These are phyloP conservation scores for Saksenaea oblongispora DNA, from an alignment of 371 early-diverging fungal species.

Conservation along the genomic window DNA sequence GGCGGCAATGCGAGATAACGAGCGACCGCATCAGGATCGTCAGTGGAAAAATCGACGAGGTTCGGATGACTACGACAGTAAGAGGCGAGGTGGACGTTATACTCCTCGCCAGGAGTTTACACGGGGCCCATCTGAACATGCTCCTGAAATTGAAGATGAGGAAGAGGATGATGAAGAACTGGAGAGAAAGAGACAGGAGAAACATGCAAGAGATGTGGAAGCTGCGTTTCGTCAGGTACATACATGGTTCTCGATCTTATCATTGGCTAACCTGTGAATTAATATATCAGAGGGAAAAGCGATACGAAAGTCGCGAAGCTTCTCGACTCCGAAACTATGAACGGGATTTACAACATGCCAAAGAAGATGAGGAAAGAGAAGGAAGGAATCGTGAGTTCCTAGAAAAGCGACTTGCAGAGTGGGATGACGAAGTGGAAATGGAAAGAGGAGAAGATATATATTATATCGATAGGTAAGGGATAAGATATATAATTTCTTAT, in stretches of 20 bases:
- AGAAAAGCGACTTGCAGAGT: conserved; percentile 60
- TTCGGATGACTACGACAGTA: conserved; percentile 25
- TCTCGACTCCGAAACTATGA: conserved; percentile 57
- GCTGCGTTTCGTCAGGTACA: conserved; percentile 65
- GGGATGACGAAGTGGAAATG: conserved; percentile 75
- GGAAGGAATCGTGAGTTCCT: conserved; percentile 51
- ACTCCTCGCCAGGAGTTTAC: conserved; percentile 30
- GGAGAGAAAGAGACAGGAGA: conserved; percentile 62
- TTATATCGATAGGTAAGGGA: conserved; percentile 68
- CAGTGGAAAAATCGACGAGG: conserved; percentile 17
- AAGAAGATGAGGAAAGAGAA: conserved; percentile 49
- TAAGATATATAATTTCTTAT: neutral
- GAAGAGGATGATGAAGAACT: conserved; percentile 69
- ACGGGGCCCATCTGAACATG: conserved; percentile 21
- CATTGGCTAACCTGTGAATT: neutral
- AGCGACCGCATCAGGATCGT: conserved; percentile 44
- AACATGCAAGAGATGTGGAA: conserved; percentile 66
- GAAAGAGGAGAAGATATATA: conserved; percentile 66
- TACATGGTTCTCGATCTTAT: neutral
- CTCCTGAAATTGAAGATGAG: conserved; percentile 24
- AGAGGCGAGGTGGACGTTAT: conserved; percentile 33
- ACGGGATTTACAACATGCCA: conserved; percentile 49
- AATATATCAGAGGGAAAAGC: conserved; percentile 54
- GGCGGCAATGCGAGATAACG: conserved; percentile 59
- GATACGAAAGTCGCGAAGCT: conserved; percentile 66